A percentile compares a stretch with the other conserved stretches of the same genome.
Evolutionary conservation across 345 rosid genomes (phyloP).

Genomic region (Linum usitatissimum): DNA sequence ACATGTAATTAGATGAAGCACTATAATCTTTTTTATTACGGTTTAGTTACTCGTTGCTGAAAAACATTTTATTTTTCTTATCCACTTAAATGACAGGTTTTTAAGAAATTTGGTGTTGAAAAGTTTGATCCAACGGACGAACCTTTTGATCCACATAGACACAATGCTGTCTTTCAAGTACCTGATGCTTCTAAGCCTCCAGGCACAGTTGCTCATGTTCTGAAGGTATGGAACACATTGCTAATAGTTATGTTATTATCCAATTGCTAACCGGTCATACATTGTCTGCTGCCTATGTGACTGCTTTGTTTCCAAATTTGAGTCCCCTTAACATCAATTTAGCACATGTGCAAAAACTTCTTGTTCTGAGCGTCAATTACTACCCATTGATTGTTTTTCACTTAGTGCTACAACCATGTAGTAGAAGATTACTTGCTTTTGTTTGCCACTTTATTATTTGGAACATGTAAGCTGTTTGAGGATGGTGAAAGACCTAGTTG

Average conservation of each 20-base stretch:
- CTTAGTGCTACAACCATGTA: neutral
- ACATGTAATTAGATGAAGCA: neutral
- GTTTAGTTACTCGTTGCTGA: neutral
- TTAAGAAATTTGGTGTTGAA: constrained; percentile 62
- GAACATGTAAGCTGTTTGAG: neutral
- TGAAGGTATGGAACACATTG: constrained; percentile 42
- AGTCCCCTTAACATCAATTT: neutral
- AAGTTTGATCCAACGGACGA: constrained; percentile 66
- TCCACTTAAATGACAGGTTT: constrained; percentile 35
- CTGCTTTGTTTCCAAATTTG: neutral
- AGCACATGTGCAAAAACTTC: neutral
- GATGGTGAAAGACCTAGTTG: no score
- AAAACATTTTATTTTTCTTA: neutral
- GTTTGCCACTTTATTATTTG: no score
- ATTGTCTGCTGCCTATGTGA: neutral
- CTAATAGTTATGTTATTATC: neutral
- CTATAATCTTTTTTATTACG: neutral
- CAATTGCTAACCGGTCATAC: neutral
- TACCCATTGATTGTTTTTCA: no score
- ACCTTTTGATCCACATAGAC: constrained; percentile 86
- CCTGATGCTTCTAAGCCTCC: constrained; percentile 78
- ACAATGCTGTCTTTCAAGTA: constrained; percentile 68
- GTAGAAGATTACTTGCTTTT: neutral
- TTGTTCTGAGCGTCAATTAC: neutral
- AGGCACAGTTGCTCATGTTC: constrained; percentile 70